Conservation (phyloP, 768 basidiomycete genomes). For the Hydnomerulius pinastri region DNA sequence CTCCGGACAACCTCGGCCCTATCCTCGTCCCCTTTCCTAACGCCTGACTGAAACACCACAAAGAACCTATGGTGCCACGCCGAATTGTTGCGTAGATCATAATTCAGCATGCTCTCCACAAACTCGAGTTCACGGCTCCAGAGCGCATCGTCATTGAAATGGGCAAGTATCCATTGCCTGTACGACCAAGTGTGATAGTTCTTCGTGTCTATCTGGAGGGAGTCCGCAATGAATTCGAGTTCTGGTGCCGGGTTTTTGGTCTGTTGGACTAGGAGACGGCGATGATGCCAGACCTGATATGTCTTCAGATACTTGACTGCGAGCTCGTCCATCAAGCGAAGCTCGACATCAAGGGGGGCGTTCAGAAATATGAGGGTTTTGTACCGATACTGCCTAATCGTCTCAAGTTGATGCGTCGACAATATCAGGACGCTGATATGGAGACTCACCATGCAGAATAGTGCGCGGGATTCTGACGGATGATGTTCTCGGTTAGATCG, state of each 20-base stretch:
- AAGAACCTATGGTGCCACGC: slow-evolving; percentile 98
- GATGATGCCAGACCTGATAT: slow-evolving; percentile 98
- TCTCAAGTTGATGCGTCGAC: not conserved
- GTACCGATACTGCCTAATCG: slow-evolving; percentile 89
- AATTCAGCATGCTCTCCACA: slow-evolving; percentile 63
- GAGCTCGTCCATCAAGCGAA: slow-evolving; percentile 84
- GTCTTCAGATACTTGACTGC: slow-evolving; percentile 86
- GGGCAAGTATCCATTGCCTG: slow-evolving; percentile 89
- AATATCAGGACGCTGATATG: slow-evolving; percentile 1
- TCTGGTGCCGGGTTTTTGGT: slow-evolving; percentile 61
- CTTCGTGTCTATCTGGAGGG: slow-evolving; percentile 79
- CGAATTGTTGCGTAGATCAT: slow-evolving; percentile 92
- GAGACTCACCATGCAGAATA: slow-evolving; percentile 88
- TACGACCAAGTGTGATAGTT: slow-evolving; percentile 99
- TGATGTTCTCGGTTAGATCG: slow-evolving; percentile 85
- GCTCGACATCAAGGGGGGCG: slow-evolving; percentile 71
- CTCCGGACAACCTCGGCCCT: slow-evolving; percentile 58
- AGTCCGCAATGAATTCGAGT: slow-evolving; percentile 75
- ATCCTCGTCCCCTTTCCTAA: slow-evolving; percentile 63
- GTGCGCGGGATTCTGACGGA: slow-evolving; percentile 92
- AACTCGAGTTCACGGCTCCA: slow-evolving; percentile 80
- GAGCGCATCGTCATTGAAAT: slow-evolving; percentile 72
- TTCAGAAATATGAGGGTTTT: slow-evolving; percentile 74
- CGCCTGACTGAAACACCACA: slow-evolving; percentile 71
- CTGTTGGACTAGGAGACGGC: slow-evolving; percentile 68